Base-by-base conservation (phyloP, 2,329 filamentous ascomycete species). In the Fusarium staphyleae region DNA sequence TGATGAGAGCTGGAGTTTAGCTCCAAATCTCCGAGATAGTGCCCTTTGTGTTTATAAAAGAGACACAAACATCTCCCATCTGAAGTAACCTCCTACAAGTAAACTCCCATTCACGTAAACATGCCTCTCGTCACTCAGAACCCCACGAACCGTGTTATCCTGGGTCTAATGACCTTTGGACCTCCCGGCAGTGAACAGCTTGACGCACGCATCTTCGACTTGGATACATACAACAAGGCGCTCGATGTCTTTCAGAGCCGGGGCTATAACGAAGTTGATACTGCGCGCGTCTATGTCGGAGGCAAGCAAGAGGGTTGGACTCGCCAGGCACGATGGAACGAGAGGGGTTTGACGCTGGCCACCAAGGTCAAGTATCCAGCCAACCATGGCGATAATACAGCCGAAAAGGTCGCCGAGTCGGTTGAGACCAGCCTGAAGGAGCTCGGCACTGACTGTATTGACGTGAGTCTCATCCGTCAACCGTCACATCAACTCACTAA, bases 141-240 rank as follows among this genome's bases (percentile, higher is more conserved):
- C 28, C 67, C 70, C 48, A 88, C 85, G 63, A 81, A 87, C 60
- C 84, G 89, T 59, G 79, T 91, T 66, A 91, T 96, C 78, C 85
- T 96, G 32, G 91, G 91, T 61, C 81, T 92, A 48, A 95, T 96
- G 91, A 93, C 88, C 69, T 92, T 91, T 77, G 89, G 88, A 24
- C 85, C 89, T n/a, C 57, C 57, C n/a, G 57, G 57, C 3, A 82
- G 84, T 51, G 79, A 81, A 52, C 63, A 70, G 11, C 64, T 69
- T 11, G 90, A 89, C 29, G 90, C 88, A 36, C 86, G 91, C 37
- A 86, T 96, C 68, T 93, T 89, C 9, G 77, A 80, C 48, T 26
- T 80, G 2, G 72, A 84, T 52, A 87, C 89, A 35, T 91, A 87
- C 77, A 89, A 87, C 65, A 83, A 83, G 64, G 82, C 83, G 35